Percentiles rank a stretch among this genome's conserved stretches.
Conservation (phyloP, 352 stramenopile species). For the Poterioochromonas sp. region DNA sequence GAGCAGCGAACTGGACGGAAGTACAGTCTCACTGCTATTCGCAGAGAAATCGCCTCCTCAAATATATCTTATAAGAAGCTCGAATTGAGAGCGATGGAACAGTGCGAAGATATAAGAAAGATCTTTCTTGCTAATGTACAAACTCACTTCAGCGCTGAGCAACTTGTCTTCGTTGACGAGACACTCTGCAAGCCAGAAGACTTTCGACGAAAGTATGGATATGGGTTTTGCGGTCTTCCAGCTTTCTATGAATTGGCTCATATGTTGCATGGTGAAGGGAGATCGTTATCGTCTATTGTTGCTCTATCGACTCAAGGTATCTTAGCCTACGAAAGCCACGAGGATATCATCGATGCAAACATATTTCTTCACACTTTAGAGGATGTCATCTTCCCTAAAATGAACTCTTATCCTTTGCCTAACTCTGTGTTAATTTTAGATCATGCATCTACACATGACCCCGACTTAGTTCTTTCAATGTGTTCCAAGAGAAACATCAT, state of each 20-base stretch:
- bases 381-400: conserved; percentile 13
- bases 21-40: conserved; percentile 11
- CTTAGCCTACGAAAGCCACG: conserved; percentile 8
- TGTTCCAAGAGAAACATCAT: too few species aligned
- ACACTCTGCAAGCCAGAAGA: conserved; percentile 10
- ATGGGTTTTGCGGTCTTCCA: conserved; percentile 10
- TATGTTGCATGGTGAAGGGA: conserved; percentile 11
- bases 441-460: conserved; percentile 11
- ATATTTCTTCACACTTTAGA: conserved; percentile 17
- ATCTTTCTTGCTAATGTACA: conserved; percentile 15
- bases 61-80: conserved; percentile 14
- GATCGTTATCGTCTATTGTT: conserved; percentile 14
- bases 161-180: conserved; percentile 11
- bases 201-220: conserved; percentile 13
- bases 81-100: conserved; percentile 10
- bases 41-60: conserved; percentile 8
- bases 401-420: conserved; percentile 13
- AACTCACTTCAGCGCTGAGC: conserved; percentile 8
- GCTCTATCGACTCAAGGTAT: conserved; percentile 11
- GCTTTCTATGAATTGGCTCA: conserved; percentile 13
- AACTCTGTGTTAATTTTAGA: conserved; percentile 17
- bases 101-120: conserved; percentile 14
- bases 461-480: too few species aligned
- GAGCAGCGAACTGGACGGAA: conserved; percentile 7
- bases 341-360: conserved; percentile 13